A percentile compares a stretch with the other conserved stretches of the same genome.
Conservation (phyloP, 331 rosid genomes). For the Acacia concinna region DNA sequence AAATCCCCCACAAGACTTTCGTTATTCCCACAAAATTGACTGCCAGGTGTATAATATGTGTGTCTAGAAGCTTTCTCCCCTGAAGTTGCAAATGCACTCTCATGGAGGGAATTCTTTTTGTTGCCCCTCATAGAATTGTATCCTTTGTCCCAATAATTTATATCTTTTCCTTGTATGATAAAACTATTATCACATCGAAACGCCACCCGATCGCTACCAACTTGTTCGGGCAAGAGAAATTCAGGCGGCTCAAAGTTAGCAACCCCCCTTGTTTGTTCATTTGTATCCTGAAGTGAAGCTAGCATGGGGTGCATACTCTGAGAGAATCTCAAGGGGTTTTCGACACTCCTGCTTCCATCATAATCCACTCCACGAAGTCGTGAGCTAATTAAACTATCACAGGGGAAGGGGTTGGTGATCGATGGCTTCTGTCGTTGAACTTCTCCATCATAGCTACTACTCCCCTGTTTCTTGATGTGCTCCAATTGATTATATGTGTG, state of each 20-base stretch:
- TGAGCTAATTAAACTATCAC: slow-evolving; percentile 31
- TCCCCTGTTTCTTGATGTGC: slow-evolving; percentile 30
- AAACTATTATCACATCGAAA: slow-evolving; percentile 42
- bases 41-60: neutral
- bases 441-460: slow-evolving; percentile 22
- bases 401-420: slow-evolving; percentile 13
- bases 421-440: slow-evolving; percentile 30
- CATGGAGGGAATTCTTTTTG: slow-evolving; percentile 28
- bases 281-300: slow-evolving; percentile 27
- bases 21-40: slow-evolving; percentile 31
- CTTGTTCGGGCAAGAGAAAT: slow-evolving; percentile 17
- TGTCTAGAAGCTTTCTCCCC: slow-evolving; percentile 31
- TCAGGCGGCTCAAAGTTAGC: slow-evolving; percentile 15
- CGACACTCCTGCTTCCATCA: slow-evolving; percentile 22
- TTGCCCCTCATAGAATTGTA: slow-evolving; percentile 15
- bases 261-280: slow-evolving; percentile 29
- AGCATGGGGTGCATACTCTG: slow-evolving; percentile 23
- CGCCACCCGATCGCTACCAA: slow-evolving; percentile 29
- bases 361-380: slow-evolving; percentile 26
- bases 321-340: slow-evolving; percentile 36
- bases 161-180: slow-evolving; percentile 39
- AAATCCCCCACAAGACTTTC: slow-evolving; percentile 17
- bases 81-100: neutral
- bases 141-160: slow-evolving; percentile 23
- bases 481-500: slow-evolving; percentile 30